Base-by-base conservation (phyloP, 1,139 yeast species). In the Diutina sp. region DNA sequence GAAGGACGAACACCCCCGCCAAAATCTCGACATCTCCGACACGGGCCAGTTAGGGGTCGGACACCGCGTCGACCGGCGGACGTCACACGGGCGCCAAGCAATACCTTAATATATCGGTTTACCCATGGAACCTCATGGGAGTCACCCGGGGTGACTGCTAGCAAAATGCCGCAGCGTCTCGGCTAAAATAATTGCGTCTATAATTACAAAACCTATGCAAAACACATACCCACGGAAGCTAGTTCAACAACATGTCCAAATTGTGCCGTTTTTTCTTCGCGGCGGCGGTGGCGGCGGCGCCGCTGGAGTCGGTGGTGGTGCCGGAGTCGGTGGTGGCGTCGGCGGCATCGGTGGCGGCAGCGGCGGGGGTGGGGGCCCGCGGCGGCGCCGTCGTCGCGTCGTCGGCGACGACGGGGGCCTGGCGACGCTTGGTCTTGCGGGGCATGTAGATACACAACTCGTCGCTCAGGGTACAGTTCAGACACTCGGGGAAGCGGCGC, bases 391-490 rank as follows among this genome's bases (percentile, higher is more conserved):
- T 14, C 18, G 16, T 25, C 32, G 14, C 38, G 51, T n/a, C 38
- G 29, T 7, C 38, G 35, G 14, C 51, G 8, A 7, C 51, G 18
- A 14, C n/a, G 28, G 50, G 7, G 38, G n/a, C 50, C 14, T 11
- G 29, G n/a, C 51, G 51, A 14, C 51, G 51, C 30, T 50, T 50
- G 25, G 44, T 50, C 45, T 50, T 50, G 16, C 53, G 41, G 7
- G 53, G 53, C 18, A 50, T 16, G 35, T 50, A 50, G 28, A 50
- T 50, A 32, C 53, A 50, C 44, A 50, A 50, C 32, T 50, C 53
- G 18, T 50, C 53, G 32, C 53, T 50, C 21, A 32, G 32, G 18
- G 53, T 50, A 32, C 53, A 50, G 16, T 50, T 50, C 41, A 32
- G 45, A 32, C 53, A 50, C 44, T 50, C 53, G 25, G 53, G 53